Base-by-base conservation (phyloP, 805 yeast genomes). In the Clavispora asparagi region DNA sequence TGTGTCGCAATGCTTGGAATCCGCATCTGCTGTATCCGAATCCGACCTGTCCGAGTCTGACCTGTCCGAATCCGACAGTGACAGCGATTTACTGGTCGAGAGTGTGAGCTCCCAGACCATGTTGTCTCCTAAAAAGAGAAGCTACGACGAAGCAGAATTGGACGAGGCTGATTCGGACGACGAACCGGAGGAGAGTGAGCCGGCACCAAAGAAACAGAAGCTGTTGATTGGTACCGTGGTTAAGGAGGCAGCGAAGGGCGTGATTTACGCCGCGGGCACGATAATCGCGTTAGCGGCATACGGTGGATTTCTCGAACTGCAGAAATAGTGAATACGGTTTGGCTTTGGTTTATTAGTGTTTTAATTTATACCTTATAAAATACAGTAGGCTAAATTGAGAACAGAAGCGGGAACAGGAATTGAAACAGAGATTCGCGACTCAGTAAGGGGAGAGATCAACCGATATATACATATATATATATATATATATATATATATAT, bases 261-360 rank as follows among this genome's bases (percentile, higher is more conserved):
- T 59, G 7, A 31, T 63, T 10, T 70, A 70, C 47, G 65, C 55
- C 5, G 33, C 57, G 10, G 67, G 62, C 2, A 67, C 74, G 7
- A 52, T 70, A 23, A 44, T 60, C 10, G 71, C 68, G 1, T 56
- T 70, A 42, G 72, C 70, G n/a, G 50, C 60, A 7, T 70, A 67
- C 54, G 73, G 73, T n/a, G 55, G 65, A 36, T 43, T 44, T 26
- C 52, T 52, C 39, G 56, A 50, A 27, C 39, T 14, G 29, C 36
- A 16, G 17, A 33, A 33, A 17, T 33, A 33, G 37, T 33, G 37
- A 13, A 33, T 33, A 33, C 13, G 25, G 37, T 16, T 33, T 33
- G 37, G 37, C 6, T 33, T 33, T 33, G 37, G 37, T 33, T 33
- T 33, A 33, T 33, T 17, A 33, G 37, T 33, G 37, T 33, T 31